These are phyloP conservation scores for Termitomyces sp. DNA, from an alignment of 768 basidiomycete species.

Conservation along the genomic window DNA sequence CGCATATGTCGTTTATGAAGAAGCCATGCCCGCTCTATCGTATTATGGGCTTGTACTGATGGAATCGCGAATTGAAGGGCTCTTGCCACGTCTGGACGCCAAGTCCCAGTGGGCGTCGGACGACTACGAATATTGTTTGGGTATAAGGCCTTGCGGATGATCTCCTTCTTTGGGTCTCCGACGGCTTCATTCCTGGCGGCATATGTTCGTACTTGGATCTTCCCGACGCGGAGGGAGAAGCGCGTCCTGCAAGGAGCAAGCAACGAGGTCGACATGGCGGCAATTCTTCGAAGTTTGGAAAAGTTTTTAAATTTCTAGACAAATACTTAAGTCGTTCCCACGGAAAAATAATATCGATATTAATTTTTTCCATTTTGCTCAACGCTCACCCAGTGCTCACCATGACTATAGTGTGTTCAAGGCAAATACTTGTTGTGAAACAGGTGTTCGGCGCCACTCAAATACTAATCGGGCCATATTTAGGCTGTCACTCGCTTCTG, in stretches of 20 bases:
- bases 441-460: not conserved
- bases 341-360: not conserved
- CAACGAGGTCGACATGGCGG: constrained; percentile 29
- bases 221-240: constrained; percentile 31
- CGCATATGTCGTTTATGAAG: constrained; percentile 77
- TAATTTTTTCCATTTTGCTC: not conserved
- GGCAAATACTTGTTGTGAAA: not conserved
- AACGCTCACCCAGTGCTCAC: no score
- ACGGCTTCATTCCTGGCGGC: constrained; percentile 41
- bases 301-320: not conserved
- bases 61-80: constrained; percentile 85
- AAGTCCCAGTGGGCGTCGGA: constrained; percentile 75
- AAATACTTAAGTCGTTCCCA: not conserved
- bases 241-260: constrained; percentile 32
- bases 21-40: constrained; percentile 88
- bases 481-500: not conserved
- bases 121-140: constrained; percentile 71
- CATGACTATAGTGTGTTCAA: not conserved
- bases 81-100: constrained; percentile 77
- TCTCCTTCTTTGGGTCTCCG: constrained; percentile 64
- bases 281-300: not conserved
- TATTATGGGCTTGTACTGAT: constrained; percentile 86
- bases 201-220: constrained; percentile 32
- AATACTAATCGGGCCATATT: not conserved
- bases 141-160: constrained; percentile 78